phyloP scores from a whole-genome alignment of 108 stramenopile genomes.

The Discostella pseudostelligera region DNA sequence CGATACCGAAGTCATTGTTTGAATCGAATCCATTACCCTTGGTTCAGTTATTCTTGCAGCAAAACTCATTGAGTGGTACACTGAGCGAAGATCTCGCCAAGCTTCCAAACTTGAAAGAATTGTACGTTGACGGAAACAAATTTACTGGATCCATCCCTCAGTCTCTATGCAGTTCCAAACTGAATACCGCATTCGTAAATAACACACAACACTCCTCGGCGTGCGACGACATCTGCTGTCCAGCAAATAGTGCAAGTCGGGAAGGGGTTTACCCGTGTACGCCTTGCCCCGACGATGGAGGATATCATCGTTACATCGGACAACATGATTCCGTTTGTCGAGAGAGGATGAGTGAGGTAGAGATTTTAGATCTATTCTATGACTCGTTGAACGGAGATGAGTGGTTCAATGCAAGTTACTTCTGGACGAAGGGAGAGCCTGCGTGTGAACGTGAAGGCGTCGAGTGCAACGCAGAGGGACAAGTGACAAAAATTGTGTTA shows the following conservation, averaged over 20 bases:
- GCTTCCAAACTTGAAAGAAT: constrained; percentile 36
- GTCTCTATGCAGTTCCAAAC: constrained; percentile 31
- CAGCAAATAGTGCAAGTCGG: constrained; percentile 31
- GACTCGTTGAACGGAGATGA: constrained; percentile 32
- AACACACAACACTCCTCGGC: constrained; percentile 14
- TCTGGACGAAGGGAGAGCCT: constrained; percentile 28
- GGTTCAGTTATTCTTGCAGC: constrained; percentile 41
- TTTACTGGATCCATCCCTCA: constrained; percentile 46
- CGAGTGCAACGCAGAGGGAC: constrained; percentile 35
- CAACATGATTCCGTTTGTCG: constrained; percentile 22
- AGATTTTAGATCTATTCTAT: constrained; percentile 48
- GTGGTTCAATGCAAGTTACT: constrained; percentile 29
- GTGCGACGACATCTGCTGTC: constrained; percentile 47
- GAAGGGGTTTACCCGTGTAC: constrained; percentile 48
- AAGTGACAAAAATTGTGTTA: constrained; percentile 35
- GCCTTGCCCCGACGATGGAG: constrained; percentile 41
- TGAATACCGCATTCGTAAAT: constrained; percentile 42
- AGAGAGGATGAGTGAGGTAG: constrained; percentile 22
- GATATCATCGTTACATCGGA: constrained; percentile 49
- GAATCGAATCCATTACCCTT: constrained; percentile 42
- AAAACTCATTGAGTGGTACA: constrained; percentile 41
- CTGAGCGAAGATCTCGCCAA: constrained; percentile 23
- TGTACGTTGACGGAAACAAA: constrained; percentile 61
- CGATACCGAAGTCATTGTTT: constrained; percentile 44
- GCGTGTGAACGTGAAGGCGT: constrained; percentile 39